A percentile compares a stretch with the other conserved stretches of the same genome.
These are phyloP conservation scores for Yarrowia sp. DNA, from an alignment of 805 yeast genomes.

Conservation along the genomic window DNA sequence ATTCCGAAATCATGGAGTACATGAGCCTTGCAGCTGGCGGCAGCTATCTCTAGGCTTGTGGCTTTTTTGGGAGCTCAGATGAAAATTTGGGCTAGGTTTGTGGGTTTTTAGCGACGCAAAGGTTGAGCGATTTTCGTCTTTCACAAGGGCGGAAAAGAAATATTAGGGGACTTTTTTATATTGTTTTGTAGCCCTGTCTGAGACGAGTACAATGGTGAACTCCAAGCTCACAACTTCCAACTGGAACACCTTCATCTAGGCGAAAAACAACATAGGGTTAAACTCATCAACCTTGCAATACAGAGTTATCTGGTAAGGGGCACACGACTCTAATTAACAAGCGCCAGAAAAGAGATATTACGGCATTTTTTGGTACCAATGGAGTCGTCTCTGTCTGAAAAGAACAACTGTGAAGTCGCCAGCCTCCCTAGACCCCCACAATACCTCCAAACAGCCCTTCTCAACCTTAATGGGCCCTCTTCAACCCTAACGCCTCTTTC, in stretches of 20 bases:
- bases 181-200: neutral
- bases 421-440: neutral
- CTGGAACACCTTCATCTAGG: neutral
- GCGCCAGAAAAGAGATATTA: neutral
- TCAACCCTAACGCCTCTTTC: constrained; percentile 19
- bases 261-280: neutral
- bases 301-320: constrained; percentile 12
- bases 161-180: neutral
- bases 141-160: too few species aligned
- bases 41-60: constrained; percentile 8
- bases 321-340: constrained; percentile 8
- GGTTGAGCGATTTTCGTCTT: constrained; percentile 5
- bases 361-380: constrained; percentile 11
- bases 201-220: neutral
- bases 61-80: neutral
- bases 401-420: neutral
- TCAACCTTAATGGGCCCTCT: neutral
- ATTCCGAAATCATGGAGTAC: constrained; percentile 30
- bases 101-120: neutral
- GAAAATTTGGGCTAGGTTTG: constrained; percentile 13
- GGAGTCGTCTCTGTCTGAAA: neutral
- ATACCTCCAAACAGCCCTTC: neutral
- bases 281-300: constrained; percentile 7
- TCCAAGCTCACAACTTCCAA: neutral
- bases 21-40: constrained; percentile 4